phyloP scores from a whole-genome alignment of 129 eudicot genomes.

The Centella asiatica region DNA sequence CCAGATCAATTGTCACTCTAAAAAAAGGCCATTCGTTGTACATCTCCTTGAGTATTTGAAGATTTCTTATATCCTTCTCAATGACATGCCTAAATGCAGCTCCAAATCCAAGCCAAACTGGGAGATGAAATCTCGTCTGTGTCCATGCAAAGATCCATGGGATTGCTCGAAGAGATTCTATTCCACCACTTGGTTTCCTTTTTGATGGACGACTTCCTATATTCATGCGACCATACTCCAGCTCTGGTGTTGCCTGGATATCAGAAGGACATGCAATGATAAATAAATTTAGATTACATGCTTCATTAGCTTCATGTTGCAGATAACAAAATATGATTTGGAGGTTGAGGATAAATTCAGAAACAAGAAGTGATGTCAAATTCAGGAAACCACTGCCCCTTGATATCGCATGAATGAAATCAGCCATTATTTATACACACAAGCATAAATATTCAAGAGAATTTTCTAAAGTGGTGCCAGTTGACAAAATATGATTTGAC shows the following conservation, averaged over 20 bases:
- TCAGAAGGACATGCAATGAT: background rate
- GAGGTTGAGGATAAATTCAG: background rate
- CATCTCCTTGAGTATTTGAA: slow-evolving; percentile 60
- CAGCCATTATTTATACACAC: too few relatives aligned
- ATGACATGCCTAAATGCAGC: slow-evolving; percentile 51
- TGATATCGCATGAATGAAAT: background rate
- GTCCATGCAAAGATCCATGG: slow-evolving; percentile 92
- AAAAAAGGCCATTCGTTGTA: slow-evolving; percentile 76
- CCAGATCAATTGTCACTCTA: slow-evolving; percentile 65
- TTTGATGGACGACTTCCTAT: slow-evolving; percentile 80
- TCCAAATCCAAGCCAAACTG: slow-evolving; percentile 82
- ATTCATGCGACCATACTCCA: slow-evolving; percentile 79
- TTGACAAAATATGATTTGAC: background rate
- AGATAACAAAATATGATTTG: background rate
- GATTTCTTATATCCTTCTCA: slow-evolving; percentile 47
- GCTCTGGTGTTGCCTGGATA: slow-evolving; percentile 62
- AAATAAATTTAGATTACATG: background rate
- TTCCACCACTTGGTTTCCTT: slow-evolving; percentile 78
- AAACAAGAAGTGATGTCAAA: background rate
- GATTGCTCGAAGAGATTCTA: slow-evolving; percentile 72
- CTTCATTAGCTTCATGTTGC: background rate
- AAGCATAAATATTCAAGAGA: too few relatives aligned
- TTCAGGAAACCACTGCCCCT: background rate
- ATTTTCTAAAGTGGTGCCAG: too few relatives aligned
- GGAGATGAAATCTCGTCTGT: slow-evolving; percentile 74